Evolutionary conservation across 1,284 basidiomycete genomes (phyloP).

Genomic region (Gomphus sp.): DNA sequence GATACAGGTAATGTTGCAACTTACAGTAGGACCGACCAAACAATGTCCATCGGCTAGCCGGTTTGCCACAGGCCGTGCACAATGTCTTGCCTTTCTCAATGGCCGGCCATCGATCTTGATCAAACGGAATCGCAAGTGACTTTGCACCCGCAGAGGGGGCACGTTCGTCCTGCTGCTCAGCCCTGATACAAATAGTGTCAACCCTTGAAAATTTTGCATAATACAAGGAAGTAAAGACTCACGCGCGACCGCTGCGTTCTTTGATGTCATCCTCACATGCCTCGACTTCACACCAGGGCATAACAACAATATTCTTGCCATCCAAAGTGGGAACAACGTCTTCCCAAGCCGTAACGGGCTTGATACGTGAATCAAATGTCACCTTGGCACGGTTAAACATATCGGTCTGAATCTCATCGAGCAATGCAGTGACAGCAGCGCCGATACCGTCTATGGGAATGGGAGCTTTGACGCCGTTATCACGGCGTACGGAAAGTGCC

Average conservation of each 20-base stretch:
- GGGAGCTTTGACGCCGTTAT: conserved; percentile 76
- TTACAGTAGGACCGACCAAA: conserved; percentile 73
- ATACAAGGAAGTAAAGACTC: conserved; percentile 17
- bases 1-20: background rate
- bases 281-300: conserved; percentile 96
- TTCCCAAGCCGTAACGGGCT: conserved; percentile 79
- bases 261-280: conserved; percentile 98
- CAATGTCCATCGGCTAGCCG: conserved; percentile 89
- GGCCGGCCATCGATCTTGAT: conserved; percentile 73
- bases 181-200: conserved; percentile 28
- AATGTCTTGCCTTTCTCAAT: conserved; percentile 77
- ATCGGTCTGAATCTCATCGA: conserved; percentile 83
- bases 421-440: conserved; percentile 50
- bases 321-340: conserved; percentile 89
- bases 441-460: conserved; percentile 59
- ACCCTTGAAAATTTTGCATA: background rate
- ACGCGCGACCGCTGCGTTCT: conserved; percentile 82
- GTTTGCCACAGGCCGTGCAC: conserved; percentile 76
- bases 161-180: conserved; percentile 84
- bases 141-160: conserved; percentile 99
- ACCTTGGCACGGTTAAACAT: conserved; percentile 81
- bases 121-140: conserved; percentile 94
- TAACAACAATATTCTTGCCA: conserved; percentile 78
- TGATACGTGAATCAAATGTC: conserved; percentile 67
- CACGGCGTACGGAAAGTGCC: conserved; percentile 81